phyloP scores from a whole-genome alignment of 495 filamentous ascomycete species.

The Jackrogersella minutella region DNA sequence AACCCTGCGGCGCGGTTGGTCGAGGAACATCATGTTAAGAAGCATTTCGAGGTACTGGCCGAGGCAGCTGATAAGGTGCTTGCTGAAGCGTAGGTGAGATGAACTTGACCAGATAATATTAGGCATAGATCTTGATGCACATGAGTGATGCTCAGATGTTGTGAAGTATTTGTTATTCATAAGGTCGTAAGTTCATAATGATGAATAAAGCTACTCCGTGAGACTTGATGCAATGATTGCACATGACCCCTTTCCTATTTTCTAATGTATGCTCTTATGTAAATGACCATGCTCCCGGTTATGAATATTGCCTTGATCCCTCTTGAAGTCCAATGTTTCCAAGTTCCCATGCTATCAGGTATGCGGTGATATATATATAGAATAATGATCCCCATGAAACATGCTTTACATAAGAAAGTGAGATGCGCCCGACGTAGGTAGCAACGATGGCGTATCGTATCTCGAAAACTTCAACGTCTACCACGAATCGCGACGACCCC shows the following conservation, averaged over 20 bases:
- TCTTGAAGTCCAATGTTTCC: neutral
- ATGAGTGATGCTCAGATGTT: neutral
- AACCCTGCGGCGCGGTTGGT: constrained; percentile 71
- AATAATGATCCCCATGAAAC: neutral
- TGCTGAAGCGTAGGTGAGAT: constrained; percentile 25
- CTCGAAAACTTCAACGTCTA: constrained; percentile 3
- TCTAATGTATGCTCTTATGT: neutral
- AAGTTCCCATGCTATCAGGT: neutral
- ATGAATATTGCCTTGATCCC: constrained; percentile 6
- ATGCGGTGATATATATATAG: no score
- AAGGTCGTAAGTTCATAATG: constrained; percentile 3
- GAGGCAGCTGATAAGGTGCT: constrained; percentile 69
- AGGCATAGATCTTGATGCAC: neutral
- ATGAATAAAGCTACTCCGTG: neutral
- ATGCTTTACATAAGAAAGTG: neutral
- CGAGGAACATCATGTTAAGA: constrained; percentile 73
- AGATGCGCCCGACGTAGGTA: no score
- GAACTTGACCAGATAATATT: neutral
- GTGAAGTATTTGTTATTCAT: constrained; percentile 6
- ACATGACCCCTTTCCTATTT: neutral
- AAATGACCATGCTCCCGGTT: neutral
- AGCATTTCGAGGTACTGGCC: constrained; percentile 82
- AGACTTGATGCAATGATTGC: no score
- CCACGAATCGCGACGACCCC: constrained; percentile 38
- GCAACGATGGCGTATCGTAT: neutral